Conservation (phyloP, 495 filamentous ascomycete species). For the Penicillium odoratum region DNA sequence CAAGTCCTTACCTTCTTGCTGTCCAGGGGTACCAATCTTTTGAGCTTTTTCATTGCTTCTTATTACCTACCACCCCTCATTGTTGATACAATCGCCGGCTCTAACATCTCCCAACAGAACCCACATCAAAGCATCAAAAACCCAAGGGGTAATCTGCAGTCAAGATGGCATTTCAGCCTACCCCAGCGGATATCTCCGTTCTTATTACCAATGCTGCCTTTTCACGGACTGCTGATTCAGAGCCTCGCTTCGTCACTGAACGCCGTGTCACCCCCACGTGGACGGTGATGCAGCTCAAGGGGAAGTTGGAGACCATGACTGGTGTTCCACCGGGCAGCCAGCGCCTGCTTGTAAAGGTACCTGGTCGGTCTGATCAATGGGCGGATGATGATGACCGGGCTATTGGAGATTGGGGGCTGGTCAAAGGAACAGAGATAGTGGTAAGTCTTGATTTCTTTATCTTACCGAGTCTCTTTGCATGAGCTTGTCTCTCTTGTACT, state of each 20-base stretch:
- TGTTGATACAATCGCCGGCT: neutral
- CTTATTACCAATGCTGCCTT: constrained; percentile 75
- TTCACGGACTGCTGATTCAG: constrained; percentile 63
- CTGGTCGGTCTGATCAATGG: constrained; percentile 41
- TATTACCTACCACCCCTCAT: neutral
- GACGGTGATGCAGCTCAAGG: constrained; percentile 82
- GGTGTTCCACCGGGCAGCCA: constrained; percentile 84
- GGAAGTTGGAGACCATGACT: constrained; percentile 90
- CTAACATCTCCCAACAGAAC: constrained; percentile 2
- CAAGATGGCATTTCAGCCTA: constrained; percentile 49
- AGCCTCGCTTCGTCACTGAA: constrained; percentile 76
- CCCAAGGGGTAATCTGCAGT: neutral
- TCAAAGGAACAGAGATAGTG: constrained; percentile 46
- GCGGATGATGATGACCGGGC: constrained; percentile 34
- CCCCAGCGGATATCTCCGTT: constrained; percentile 79
- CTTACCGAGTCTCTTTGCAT: neutral
- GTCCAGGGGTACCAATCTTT: neutral
- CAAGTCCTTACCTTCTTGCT: neutral
- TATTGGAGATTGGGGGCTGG: constrained; percentile 42
- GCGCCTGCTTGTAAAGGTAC: constrained; percentile 53
- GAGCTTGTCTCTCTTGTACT: neutral
- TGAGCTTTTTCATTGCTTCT: neutral
- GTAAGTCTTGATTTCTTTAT: constrained; percentile 23
- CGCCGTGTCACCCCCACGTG: constrained; percentile 90
- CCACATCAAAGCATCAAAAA: neutral